Evolutionary conservation across 768 basidiomycete genomes (phyloP), one percentile per base, ranked within the genome.

Genomic region (Trametes meyenii): DNA sequence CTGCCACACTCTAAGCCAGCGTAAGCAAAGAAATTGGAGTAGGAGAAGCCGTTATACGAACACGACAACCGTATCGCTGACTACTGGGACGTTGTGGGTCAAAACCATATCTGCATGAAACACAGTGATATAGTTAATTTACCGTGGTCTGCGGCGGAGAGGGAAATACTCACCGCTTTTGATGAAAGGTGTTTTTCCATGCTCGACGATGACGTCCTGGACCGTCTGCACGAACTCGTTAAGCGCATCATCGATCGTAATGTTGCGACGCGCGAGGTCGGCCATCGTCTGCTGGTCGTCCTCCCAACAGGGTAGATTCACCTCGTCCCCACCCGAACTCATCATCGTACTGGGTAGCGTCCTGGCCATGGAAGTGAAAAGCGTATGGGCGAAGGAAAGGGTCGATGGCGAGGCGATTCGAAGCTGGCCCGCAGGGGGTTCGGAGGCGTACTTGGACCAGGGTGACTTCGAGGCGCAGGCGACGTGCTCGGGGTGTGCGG

Each of bases 391-490:
- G 58, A 92, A 94, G 43, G 83, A 77, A 58, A 83, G 75, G 8
- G 87, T 87, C 1, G 78, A 80, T 0, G 80, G 70, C 5, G 85
- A 80, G 0, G 88, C 86, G 55, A 95, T 80, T 43, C 89, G 87
- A 12, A 94, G 83, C 69, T 95, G 92, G 0, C 93, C 93, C 0
- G 92, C 83, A 0, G 92, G 93, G 0, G 93, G 92, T 63, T 94
- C 78, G 64, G 76, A 80, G 6, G 89, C 89, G 58, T 83, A 90
- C 5, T 71, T 74, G 0, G 74, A 17, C 87, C 89, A 89, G 0
- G 87, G 88, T 1, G 77, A 72, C 2, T 77, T 79, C 16, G 80
- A 71, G 16, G 76, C 70, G 66, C 93, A 94, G 1, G 91, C 92
- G 40, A 94, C 72, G 58, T 85, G 83, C 33, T 93, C 88, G 0